Evolutionary conservation across 2,329 filamentous ascomycete species (phyloP), one percentile per base, ranked within the genome.

Genomic region (Colletotrichum destructivum): DNA sequence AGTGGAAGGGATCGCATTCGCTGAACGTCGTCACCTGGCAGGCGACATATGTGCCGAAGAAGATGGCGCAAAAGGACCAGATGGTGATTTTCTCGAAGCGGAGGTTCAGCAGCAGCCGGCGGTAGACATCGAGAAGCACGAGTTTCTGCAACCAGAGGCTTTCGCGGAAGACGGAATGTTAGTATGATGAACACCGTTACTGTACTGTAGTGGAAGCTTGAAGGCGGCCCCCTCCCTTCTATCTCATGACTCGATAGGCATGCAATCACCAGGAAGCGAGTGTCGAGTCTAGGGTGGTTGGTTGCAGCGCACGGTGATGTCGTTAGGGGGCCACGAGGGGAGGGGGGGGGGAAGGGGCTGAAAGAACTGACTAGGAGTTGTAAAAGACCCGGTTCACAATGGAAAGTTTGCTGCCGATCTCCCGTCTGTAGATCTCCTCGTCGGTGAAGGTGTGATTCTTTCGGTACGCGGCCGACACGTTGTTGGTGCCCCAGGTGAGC

Each of bases 1-100:
- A 84, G 59, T 80, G 75, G 74, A 89, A 85, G 3, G 88, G 87
- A 15, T 82, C 72, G 71, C 81, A 83, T 74, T 82, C 81, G 69
- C 75, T 75, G 69, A 82, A 80, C 3, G 78, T 81, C 11, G 76
- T 73, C 47, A 81, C 76, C 52, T 82, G 77, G 52, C 80, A 78
- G 12, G 76, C 74, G 38, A 79, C 66, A 59, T 81, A 81, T 4
- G 79, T 79, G 12, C 68, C 68, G 42, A 78, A 75, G 38, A 82
- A 77, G 13, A 78, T n/a, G 15, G 75, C 51, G 62, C 79, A 77
- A 55, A 76, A 80, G 3, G 64, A 54, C 40, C 73, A 65, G 12
- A 81, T 76, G 21, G 78, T 74, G 12, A 74, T 47, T 38, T 75
- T 78, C 18, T 77, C 75, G 44, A 72, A 75, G 1, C 73, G 72